Evolutionary conservation across 495 filamentous ascomycete genomes (phyloP).

Genomic region (Annulohypoxylon moriforme): DNA sequence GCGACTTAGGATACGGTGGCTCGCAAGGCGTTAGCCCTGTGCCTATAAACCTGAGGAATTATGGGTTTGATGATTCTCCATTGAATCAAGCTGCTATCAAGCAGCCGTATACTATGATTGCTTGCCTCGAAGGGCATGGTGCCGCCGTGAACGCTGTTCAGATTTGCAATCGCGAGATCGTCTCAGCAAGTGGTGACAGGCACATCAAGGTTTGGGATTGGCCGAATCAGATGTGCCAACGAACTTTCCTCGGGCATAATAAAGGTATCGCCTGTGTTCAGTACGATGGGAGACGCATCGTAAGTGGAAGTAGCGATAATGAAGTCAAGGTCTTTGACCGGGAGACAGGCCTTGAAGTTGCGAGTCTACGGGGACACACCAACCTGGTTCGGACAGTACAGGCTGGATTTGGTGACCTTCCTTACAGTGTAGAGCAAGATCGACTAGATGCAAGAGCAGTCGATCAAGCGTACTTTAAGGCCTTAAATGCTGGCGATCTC

Average conservation of each 20-base stretch:
- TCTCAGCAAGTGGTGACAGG: conserved; percentile 93
- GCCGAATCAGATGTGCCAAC: conserved; percentile 75
- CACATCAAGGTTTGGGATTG: conserved; percentile 95
- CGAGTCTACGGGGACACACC: conserved; percentile 80
- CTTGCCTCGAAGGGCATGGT: conserved; percentile 80
- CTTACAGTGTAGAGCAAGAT: conserved; percentile 78
- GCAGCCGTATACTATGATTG: conserved; percentile 78
- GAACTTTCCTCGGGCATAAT: conserved; percentile 84
- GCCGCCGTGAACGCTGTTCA: conserved; percentile 98
- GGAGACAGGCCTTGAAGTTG: conserved; percentile 84
- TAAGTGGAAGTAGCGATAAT: conserved; percentile 94
- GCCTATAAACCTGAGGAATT: conserved; percentile 58
- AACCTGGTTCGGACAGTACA: conserved; percentile 94
- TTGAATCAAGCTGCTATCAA: conserved; percentile 60
- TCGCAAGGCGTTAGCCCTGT: conserved; percentile 61
- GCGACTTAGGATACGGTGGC: conserved; percentile 71
- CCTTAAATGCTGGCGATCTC: conserved; percentile 69
- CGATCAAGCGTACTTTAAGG: conserved; percentile 76
- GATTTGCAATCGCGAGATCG: conserved; percentile 84
- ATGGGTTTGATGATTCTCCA: conserved; percentile 59
- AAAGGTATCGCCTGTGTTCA: conserved; percentile 99
- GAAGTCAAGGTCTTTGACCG: conserved; percentile 95
- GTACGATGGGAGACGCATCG: conserved; percentile 95
- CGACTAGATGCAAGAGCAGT: conserved; percentile 76
- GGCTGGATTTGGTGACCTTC: conserved; percentile 90